A percentile compares a stretch with the other conserved stretches of the same genome.
Conservation (phyloP, 768 basidiomycete species). For the Tephrocybe sp. region DNA sequence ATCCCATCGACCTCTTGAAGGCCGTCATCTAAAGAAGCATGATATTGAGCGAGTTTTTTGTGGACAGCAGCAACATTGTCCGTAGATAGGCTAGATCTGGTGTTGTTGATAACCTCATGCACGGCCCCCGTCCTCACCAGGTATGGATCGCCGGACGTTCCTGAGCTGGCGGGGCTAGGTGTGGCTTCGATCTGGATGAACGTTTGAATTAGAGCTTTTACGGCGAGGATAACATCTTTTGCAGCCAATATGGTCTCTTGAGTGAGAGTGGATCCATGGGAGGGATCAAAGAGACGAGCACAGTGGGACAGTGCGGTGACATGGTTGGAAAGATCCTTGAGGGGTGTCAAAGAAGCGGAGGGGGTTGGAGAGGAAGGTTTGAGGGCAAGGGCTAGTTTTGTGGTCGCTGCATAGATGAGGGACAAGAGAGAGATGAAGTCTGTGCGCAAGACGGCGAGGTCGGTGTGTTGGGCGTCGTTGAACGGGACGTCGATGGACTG, state of each 20-base stretch:
- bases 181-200: slow-evolving; percentile 36
- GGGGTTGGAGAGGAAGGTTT: slow-evolving; percentile 57
- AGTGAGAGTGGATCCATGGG: slow-evolving; percentile 46
- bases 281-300: slow-evolving; percentile 37
- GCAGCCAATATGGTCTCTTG: slow-evolving; percentile 42
- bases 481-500: slow-evolving; percentile 20
- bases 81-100: slow-evolving; percentile 48
- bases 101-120: slow-evolving; percentile 57
- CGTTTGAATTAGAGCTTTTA: slow-evolving; percentile 41
- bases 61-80: slow-evolving; percentile 58
- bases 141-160: slow-evolving; percentile 41
- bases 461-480: slow-evolving; percentile 21
- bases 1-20: slow-evolving; percentile 56
- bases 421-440: slow-evolving; percentile 59
- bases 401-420: slow-evolving; percentile 52
- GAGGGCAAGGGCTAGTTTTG: slow-evolving; percentile 61
- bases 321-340: slow-evolving; percentile 52
- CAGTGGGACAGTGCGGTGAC: slow-evolving; percentile 51
- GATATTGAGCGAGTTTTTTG: slow-evolving; percentile 48
- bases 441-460: slow-evolving; percentile 41
- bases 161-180: slow-evolving; percentile 17
- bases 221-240: slow-evolving; percentile 40
- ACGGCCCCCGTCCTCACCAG: slow-evolving; percentile 56
- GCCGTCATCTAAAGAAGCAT: slow-evolving; percentile 59
- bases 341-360: slow-evolving; percentile 45